These are phyloP conservation scores for Cunninghamia lanceolata DNA, from an alignment of 75 land plant species.

Conservation along the genomic window DNA sequence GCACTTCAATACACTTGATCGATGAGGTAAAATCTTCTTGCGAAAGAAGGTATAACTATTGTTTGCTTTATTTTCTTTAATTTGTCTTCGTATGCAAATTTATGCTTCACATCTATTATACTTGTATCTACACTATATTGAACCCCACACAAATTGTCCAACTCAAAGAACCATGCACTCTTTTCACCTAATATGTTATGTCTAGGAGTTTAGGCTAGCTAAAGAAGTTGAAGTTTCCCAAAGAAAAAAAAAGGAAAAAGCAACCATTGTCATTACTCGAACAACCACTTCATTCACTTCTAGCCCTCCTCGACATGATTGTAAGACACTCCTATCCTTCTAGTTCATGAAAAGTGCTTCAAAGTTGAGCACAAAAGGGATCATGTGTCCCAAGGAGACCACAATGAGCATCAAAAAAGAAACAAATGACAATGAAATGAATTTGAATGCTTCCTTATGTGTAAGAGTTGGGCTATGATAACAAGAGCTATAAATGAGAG, in stretches of 20 bases:
- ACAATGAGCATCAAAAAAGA: constrained; percentile 64
- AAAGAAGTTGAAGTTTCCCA: constrained; percentile 75
- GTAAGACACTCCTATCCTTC: constrained; percentile 28
- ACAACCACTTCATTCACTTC: constrained; percentile 79
- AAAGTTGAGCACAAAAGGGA: constrained; percentile 79
- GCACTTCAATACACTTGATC: too few species aligned
- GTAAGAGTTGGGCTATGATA: constrained; percentile 60
- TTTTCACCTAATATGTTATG: constrained; percentile 15
- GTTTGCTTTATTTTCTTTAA: too few species aligned
- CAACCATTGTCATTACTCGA: constrained; percentile 73
- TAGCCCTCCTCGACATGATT: constrained; percentile 63
- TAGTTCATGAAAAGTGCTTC: constrained; percentile 55
- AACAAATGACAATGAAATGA: constrained; percentile 53
- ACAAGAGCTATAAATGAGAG: constrained; percentile 60
- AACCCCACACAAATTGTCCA: too few species aligned
- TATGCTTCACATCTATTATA: too few species aligned
- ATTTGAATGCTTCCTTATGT: constrained; percentile 57
- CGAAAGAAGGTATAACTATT: too few species aligned
- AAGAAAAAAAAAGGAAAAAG: too few species aligned
- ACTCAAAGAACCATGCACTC: constrained; percentile 30
- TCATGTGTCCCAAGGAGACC: constrained; percentile 67
- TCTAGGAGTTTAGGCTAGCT: constrained; percentile 57
- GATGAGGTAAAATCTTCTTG: too few species aligned
- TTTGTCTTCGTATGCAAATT: too few species aligned
- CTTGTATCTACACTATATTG: too few species aligned